These are phyloP conservation scores for Geosmithia morbida DNA, from an alignment of 2,329 filamentous ascomycete species.

Conservation along the genomic window DNA sequence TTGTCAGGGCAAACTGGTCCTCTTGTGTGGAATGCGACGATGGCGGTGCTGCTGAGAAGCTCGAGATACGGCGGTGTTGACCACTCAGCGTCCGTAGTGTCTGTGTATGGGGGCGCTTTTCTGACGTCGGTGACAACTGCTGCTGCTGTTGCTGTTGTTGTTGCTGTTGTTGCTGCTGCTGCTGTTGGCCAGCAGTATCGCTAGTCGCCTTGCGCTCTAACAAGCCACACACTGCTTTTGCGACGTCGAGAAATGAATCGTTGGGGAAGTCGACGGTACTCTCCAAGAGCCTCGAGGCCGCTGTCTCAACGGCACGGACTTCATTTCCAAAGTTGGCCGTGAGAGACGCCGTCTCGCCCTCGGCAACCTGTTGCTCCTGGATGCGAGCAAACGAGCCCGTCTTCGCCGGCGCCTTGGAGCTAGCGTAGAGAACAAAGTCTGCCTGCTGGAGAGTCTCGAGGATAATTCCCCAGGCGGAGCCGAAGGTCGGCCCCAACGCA, in stretches of 20 bases:
- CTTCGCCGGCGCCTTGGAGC: conserved; percentile 37
- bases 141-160: conserved; percentile 6
- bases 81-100: conserved; percentile 20
- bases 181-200: conserved; percentile 6
- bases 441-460: conserved; percentile 87
- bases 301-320: conserved; percentile 77
- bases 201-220: conserved; percentile 28
- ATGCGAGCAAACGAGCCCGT: conserved; percentile 29
- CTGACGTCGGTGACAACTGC: not conserved
- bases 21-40: conserved; percentile 40
- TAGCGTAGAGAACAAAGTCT: conserved; percentile 67
- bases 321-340: conserved; percentile 63
- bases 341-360: conserved; percentile 33
- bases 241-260: conserved; percentile 61
- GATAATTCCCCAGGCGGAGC: conserved; percentile 77
- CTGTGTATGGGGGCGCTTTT: conserved; percentile 6
- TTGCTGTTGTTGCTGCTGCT: conserved; percentile 7
- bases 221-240: conserved; percentile 61
- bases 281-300: conserved; percentile 74
- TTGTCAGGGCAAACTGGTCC: conserved; percentile 55
- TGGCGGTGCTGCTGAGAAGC: conserved; percentile 25
- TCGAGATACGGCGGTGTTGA: conserved; percentile 30
- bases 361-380: conserved; percentile 29
- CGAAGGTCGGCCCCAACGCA: conserved; percentile 77
- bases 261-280: conserved; percentile 87